Evolutionary conservation across 2,329 filamentous ascomycete genomes (phyloP).

Genomic region (Fusarium tuaranense): DNA sequence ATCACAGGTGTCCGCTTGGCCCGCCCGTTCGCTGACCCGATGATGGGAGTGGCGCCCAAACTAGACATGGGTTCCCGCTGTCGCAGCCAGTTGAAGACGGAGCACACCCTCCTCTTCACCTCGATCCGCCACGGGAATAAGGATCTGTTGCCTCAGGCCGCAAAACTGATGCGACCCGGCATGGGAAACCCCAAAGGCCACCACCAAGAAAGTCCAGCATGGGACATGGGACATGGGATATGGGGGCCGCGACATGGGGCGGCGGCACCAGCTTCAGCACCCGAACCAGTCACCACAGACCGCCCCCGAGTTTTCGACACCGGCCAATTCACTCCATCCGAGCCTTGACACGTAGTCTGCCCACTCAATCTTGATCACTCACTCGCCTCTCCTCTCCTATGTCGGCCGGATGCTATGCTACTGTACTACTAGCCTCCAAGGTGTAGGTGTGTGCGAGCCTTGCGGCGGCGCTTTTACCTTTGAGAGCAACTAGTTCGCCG

Average conservation of each 20-base stretch:
- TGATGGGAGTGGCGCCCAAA: constrained; percentile 45
- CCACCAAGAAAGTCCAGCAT: constrained; percentile 18
- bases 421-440: constrained; percentile 16
- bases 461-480: constrained; percentile 9
- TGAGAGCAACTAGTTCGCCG: constrained; percentile 8
- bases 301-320: constrained; percentile 25
- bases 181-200: constrained; percentile 44
- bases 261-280: constrained; percentile 22
- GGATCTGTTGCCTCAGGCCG: constrained; percentile 34
- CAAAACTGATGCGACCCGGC: constrained; percentile 36
- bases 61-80: constrained; percentile 39
- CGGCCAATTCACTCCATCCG: constrained; percentile 28
- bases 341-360: constrained; percentile 34
- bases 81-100: constrained; percentile 38
- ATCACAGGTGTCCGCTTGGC: constrained; percentile 29
- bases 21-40: constrained; percentile 43
- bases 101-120: constrained; percentile 28
- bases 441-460: constrained; percentile 15
- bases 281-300: constrained; percentile 37
- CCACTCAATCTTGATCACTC: constrained; percentile 22
- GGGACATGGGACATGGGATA: constrained; percentile 19
- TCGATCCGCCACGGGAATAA: constrained; percentile 42
- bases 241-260: constrained; percentile 11
- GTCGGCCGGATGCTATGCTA: constrained; percentile 32
- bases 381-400: constrained; percentile 10